Conservation (phyloP, 257 asterid genomes). For the Orobanche coerulescens region DNA sequence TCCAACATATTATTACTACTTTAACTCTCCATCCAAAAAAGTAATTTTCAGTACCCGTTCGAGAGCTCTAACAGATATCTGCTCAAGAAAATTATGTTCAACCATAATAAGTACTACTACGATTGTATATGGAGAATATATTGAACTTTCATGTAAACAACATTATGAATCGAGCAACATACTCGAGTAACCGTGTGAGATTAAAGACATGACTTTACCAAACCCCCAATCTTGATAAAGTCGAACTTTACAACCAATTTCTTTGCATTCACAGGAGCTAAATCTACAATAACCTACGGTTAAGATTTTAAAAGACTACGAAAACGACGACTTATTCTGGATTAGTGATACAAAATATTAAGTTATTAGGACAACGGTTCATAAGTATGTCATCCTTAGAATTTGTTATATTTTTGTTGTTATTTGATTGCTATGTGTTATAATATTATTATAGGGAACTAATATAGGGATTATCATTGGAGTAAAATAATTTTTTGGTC, state of each 20-base stretch:
- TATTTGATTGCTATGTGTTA: no score
- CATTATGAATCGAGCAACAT: background rate
- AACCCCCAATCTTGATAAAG: conserved; percentile 66
- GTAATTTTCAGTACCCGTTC: conserved; percentile 65
- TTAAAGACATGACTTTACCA: conserved; percentile 40
- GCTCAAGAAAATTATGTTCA: background rate
- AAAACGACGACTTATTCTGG: no score
- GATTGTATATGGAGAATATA: background rate
- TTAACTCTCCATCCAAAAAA: conserved; percentile 74
- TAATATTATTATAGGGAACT: no score
- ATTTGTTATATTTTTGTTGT: no score
- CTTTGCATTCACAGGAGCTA: conserved; percentile 57
- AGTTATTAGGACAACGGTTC: no score
- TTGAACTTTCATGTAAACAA: background rate
- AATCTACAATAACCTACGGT: conserved; percentile 80
- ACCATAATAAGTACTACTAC: background rate
- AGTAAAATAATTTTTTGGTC: no score
- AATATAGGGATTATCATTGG: no score
- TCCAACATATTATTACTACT: conserved; percentile 30
- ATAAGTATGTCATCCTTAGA: no score
- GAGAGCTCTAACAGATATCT: conserved; percentile 56
- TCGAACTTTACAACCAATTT: conserved; percentile 79
- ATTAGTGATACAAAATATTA: no score
- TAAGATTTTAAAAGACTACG: no score
- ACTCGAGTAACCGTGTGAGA: background rate